phyloP scores from a whole-genome alignment of 2,329 filamentous ascomycete genomes.

The Ophiocordyceps australis region DNA sequence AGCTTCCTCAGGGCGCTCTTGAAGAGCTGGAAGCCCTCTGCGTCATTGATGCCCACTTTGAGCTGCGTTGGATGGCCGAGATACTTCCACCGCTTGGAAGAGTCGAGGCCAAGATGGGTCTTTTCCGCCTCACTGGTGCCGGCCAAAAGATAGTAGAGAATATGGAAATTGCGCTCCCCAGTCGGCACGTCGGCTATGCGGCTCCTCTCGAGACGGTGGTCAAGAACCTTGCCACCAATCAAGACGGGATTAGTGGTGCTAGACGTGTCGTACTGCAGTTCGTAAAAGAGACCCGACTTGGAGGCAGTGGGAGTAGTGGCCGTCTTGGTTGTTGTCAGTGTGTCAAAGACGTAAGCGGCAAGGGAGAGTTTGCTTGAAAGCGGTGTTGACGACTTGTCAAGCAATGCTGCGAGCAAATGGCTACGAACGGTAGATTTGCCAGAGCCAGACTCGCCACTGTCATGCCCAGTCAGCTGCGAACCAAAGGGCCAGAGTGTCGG shows the following conservation, averaged over 20 bases:
- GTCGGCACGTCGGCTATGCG: slow-evolving; percentile 84
- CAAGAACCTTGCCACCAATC: slow-evolving; percentile 84
- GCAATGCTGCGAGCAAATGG: slow-evolving; percentile 68
- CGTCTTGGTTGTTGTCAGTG: slow-evolving; percentile 91
- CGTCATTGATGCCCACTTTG: slow-evolving; percentile 91
- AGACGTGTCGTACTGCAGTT: slow-evolving; percentile 89
- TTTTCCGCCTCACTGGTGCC: slow-evolving; percentile 87
- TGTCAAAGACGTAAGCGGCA: slow-evolving; percentile 89
- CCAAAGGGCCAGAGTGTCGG: background rate
- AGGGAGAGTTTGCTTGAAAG: slow-evolving; percentile 85
- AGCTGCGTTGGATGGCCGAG: slow-evolving; percentile 91
- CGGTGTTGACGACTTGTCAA: slow-evolving; percentile 82
- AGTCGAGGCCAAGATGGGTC: slow-evolving; percentile 53
- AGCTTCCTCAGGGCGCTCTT: slow-evolving; percentile 89
- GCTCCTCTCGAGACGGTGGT: slow-evolving; percentile 83
- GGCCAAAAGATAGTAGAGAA: slow-evolving; percentile 85
- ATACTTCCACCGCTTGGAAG: slow-evolving; percentile 76
- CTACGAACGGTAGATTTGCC: slow-evolving; percentile 91
- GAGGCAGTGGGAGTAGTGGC: slow-evolving; percentile 89
- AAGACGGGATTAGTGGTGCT: slow-evolving; percentile 70
- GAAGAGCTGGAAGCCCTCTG: slow-evolving; percentile 91
- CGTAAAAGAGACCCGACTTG: slow-evolving; percentile 87
- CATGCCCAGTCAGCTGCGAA: slow-evolving; percentile 9
- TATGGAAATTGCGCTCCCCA: slow-evolving; percentile 90
- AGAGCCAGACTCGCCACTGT: slow-evolving; percentile 82